phyloP scores from a whole-genome alignment of 805 yeast genomes.

The Starmerella scarabaei region DNA sequence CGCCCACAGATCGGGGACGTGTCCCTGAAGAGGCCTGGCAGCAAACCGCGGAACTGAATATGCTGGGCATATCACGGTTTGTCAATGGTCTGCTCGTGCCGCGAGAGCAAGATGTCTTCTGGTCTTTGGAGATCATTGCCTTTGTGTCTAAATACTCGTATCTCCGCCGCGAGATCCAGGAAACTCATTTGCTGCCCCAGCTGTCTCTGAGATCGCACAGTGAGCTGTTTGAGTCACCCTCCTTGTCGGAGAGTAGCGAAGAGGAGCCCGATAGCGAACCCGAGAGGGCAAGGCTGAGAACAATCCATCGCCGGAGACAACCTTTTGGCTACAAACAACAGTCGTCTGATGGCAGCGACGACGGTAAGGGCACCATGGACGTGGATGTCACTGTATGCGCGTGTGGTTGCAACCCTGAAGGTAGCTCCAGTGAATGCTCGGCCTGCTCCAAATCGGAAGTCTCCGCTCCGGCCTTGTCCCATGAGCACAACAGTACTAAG shows the following conservation, averaged over 20 bases:
- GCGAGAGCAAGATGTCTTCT: conserved; percentile 81
- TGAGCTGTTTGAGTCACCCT: conserved; percentile 8
- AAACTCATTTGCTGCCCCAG: conserved; percentile 60
- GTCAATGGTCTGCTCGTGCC: conserved; percentile 69
- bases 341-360: not conserved
- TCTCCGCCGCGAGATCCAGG: conserved; percentile 59
- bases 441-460: not conserved
- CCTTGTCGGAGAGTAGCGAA: no score
- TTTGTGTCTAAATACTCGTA: conserved; percentile 84
- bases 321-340: no score
- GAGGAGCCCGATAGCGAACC: no score
- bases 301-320: conserved; percentile 4
- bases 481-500: no score
- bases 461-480: not conserved
- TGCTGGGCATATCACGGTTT: conserved; percentile 38
- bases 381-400: not conserved
- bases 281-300: no score
- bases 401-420: not conserved
- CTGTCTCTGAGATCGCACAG: conserved; percentile 35
- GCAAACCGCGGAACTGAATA: not conserved
- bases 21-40: not conserved
- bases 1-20: not conserved
- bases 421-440: not conserved
- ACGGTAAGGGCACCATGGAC: not conserved
- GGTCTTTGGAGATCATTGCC: conserved; percentile 86